These are phyloP conservation scores for Canavalia gladiata DNA, from an alignment of 306 rosid genomes.

Conservation along the genomic window DNA sequence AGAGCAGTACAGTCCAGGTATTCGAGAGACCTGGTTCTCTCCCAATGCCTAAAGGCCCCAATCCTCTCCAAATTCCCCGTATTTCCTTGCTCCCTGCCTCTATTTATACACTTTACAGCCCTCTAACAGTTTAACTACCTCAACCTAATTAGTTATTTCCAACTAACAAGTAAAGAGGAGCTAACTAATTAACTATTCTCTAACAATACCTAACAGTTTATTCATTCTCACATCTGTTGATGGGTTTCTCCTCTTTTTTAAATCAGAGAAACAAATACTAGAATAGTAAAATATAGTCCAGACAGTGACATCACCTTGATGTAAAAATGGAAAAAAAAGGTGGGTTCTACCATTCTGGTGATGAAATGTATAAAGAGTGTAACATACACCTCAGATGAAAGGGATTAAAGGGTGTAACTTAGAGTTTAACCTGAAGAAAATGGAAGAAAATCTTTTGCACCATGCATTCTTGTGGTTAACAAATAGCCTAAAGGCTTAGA, in stretches of 20 bases:
- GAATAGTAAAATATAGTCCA: background rate
- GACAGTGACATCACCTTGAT: background rate
- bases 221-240: background rate
- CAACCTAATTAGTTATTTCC: too few relatives aligned
- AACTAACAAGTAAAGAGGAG: too few relatives aligned
- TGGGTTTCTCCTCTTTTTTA: background rate
- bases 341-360: background rate
- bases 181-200: too few relatives aligned
- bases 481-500: constrained; percentile 1
- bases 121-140: too few relatives aligned
- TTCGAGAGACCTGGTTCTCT: too few relatives aligned
- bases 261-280: background rate
- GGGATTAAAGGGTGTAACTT: background rate
- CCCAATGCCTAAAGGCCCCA: too few relatives aligned
- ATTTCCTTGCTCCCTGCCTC: too few relatives aligned
- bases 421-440: background rate
- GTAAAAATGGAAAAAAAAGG: background rate
- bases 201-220: too few relatives aligned
- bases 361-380: background rate
- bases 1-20: too few relatives aligned
- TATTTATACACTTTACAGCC: too few relatives aligned
- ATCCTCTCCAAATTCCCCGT: too few relatives aligned
- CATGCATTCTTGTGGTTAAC: constrained; percentile 1
- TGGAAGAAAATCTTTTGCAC: background rate
- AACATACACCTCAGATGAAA: background rate